Evolutionary conservation across 1,139 yeast species (phyloP).

Genomic region (Yamadazyma sp.): DNA sequence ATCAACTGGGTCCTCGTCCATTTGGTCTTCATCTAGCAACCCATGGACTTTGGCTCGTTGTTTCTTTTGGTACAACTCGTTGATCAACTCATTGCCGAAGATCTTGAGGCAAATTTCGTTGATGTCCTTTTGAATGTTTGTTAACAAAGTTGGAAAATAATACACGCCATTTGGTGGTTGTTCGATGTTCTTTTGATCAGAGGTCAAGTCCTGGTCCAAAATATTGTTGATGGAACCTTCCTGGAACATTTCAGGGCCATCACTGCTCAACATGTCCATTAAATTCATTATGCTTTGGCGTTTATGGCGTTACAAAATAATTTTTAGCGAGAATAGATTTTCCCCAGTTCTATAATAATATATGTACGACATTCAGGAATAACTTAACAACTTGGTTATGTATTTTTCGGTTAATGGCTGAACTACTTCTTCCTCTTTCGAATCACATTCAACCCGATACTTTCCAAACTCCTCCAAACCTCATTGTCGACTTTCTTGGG

Average conservation of each 20-base stretch:
- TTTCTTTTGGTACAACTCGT: slow-evolving; percentile 24
- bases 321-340: slow-evolving; percentile 1
- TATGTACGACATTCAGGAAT: too few relatives aligned
- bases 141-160: slow-evolving; percentile 55
- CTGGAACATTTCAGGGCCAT: slow-evolving; percentile 16
- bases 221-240: slow-evolving; percentile 11
- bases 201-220: slow-evolving; percentile 8
- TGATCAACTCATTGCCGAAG: slow-evolving; percentile 46
- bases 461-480: slow-evolving; percentile 68
- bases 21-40: slow-evolving; percentile 22
- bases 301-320: background rate
- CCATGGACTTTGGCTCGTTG: slow-evolving; percentile 38
- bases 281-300: slow-evolving; percentile 28
- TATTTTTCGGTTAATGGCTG: too few relatives aligned
- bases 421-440: slow-evolving; percentile 37
- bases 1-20: slow-evolving; percentile 5
- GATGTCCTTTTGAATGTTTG: slow-evolving; percentile 56
- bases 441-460: slow-evolving; percentile 41
- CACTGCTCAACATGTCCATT: slow-evolving; percentile 34
- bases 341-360: too few relatives aligned
- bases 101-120: slow-evolving; percentile 53
- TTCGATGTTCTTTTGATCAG: background rate
- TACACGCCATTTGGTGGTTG: slow-evolving; percentile 31
- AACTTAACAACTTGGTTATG: too few relatives aligned
- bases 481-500: slow-evolving; percentile 61